Evolutionary conservation across 169 alveolate genomes (phyloP).

Genomic region (Plasmodium gaboni): DNA sequence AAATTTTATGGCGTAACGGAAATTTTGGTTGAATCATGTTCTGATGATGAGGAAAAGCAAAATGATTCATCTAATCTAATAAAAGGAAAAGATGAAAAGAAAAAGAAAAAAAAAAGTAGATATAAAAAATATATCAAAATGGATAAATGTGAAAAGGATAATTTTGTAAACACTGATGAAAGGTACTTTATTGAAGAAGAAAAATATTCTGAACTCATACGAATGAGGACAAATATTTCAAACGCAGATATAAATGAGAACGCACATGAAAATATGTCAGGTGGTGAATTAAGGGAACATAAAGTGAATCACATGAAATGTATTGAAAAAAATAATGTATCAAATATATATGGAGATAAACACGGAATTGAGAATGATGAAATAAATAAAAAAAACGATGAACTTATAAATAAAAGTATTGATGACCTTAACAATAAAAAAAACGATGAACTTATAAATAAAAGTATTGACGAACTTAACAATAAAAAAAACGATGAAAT

Average conservation of each 20-base stretch:
- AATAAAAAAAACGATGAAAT: neutral
- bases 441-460: neutral
- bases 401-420: neutral
- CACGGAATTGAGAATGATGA: conserved; percentile 1
- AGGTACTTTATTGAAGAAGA: too few species aligned
- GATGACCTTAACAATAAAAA: neutral
- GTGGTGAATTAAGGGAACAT: too few species aligned
- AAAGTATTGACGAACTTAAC: neutral
- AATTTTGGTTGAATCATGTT: conserved; percentile 46
- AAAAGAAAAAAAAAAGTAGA: conserved; percentile 12
- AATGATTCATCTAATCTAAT: neutral
- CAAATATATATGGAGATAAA: too few species aligned
- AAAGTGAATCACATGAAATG: too few species aligned
- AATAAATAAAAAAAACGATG: neutral
- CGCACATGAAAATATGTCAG: too few species aligned
- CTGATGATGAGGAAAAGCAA: conserved; percentile 1
- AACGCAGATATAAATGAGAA: too few species aligned
- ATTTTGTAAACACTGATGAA: neutral
- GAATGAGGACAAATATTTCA: too few species aligned
- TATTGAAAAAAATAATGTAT: too few species aligned
- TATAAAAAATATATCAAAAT: neutral
- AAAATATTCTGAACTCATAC: too few species aligned
- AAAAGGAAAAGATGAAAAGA: conserved; percentile 9
- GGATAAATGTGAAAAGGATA: neutral
- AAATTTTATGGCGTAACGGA: conserved; percentile 82